A percentile compares a stretch with the other conserved stretches of the same genome.
phyloP scores from a whole-genome alignment of 2,329 filamentous ascomycete species.

The Hypoxylon sp. region DNA sequence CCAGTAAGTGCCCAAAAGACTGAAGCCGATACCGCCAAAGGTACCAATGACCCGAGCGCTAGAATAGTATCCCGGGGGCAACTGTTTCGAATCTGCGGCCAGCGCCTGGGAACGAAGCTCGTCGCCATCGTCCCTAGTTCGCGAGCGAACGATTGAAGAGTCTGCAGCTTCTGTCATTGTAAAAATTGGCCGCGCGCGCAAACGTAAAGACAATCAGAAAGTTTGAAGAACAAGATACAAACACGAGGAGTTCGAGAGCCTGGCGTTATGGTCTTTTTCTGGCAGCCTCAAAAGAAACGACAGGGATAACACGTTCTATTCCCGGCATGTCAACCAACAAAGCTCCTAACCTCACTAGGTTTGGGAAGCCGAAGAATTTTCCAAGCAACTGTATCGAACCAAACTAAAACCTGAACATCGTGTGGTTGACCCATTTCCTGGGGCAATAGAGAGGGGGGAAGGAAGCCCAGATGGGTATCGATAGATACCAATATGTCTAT shows the following conservation, averaged over 20 bases:
- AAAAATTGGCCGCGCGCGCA: background rate
- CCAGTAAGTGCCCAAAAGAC: constrained; percentile 44
- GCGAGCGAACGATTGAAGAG: constrained; percentile 9
- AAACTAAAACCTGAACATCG: constrained; percentile 7
- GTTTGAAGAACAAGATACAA: constrained; percentile 16
- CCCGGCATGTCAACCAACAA: background rate
- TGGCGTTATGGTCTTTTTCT: constrained; percentile 25
- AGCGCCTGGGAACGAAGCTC: constrained; percentile 42
- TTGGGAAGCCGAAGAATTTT: constrained; percentile 7
- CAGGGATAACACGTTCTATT: constrained; percentile 15
- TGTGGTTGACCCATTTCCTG: constrained; percentile 14
- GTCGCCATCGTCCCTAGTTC: constrained; percentile 32
- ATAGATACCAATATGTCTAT: constrained; percentile 19
- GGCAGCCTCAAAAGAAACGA: constrained; percentile 4
- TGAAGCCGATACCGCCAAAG: constrained; percentile 40
- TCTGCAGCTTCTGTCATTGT: constrained; percentile 19
- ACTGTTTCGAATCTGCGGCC: constrained; percentile 36
- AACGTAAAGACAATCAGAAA: constrained; percentile 4
- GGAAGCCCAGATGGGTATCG: constrained; percentile 10
- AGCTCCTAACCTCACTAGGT: constrained; percentile 2
- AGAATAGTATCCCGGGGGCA: constrained; percentile 41
- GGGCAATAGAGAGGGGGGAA: constrained; percentile 22
- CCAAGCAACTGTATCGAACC: constrained; percentile 4
- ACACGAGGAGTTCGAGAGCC: background rate
- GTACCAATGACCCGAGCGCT: constrained; percentile 41